Evolutionary conservation across 768 basidiomycete genomes (phyloP).

Genomic region (Cytidiella melzeri): DNA sequence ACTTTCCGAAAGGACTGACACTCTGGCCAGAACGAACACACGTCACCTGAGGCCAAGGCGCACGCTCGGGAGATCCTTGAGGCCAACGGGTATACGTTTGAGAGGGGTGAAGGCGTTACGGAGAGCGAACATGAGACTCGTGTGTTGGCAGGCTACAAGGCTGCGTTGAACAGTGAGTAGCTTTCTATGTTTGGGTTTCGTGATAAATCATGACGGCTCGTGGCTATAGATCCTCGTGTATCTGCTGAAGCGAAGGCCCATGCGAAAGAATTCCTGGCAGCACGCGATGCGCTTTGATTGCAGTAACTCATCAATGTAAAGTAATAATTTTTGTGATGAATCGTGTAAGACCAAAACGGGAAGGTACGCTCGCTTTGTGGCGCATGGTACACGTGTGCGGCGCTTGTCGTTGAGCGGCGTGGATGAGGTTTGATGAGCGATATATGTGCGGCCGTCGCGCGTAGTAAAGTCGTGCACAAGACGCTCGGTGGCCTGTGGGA

Average conservation of each 20-base stretch:
- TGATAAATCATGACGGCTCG: no score
- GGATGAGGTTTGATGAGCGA: no score
- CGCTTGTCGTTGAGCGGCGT: no score
- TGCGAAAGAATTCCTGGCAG: conserved; percentile 35
- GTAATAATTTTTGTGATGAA: not conserved
- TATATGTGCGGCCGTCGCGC: no score
- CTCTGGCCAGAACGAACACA: conserved; percentile 31
- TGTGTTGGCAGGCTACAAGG: conserved; percentile 52
- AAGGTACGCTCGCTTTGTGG: no score
- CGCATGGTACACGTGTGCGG: no score
- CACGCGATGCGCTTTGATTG: conserved; percentile 20
- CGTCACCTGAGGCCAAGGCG: conserved; percentile 43
- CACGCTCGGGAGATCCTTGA: conserved; percentile 49
- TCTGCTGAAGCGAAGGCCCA: conserved; percentile 44
- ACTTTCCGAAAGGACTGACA: no score
- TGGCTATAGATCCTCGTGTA: conserved; percentile 28
- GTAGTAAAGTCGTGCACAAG: no score
- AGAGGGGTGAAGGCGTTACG: conserved; percentile 23
- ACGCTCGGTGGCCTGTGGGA: no score
- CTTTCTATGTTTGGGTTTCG: no score
- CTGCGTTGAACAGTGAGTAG: conserved; percentile 42
- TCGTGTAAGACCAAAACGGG: not conserved
- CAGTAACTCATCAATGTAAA: not conserved
- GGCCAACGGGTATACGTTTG: conserved; percentile 34
- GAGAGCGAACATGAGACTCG: conserved; percentile 38